phyloP scores from a whole-genome alignment of 352 stramenopile species.

The Halophytophthora polymorphica region DNA sequence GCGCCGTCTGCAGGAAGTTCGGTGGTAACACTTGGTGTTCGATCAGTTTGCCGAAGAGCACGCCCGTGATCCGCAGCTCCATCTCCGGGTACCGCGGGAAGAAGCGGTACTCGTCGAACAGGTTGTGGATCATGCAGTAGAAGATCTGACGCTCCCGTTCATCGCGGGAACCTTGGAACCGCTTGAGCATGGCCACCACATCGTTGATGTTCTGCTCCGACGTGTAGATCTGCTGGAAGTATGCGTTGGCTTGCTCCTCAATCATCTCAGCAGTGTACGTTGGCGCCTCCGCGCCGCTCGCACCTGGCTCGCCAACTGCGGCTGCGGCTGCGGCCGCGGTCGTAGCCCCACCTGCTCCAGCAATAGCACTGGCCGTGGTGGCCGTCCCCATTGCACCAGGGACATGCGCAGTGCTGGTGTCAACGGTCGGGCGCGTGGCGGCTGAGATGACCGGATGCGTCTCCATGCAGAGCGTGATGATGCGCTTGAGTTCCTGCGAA shows the following conservation, averaged over 20 bases:
- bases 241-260: slow-evolving; percentile 97
- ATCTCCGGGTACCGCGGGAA: slow-evolving; percentile 99
- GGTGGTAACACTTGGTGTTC: slow-evolving; percentile 97
- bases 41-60: slow-evolving; percentile 98
- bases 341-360: slow-evolving; percentile 6
- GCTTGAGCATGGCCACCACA: slow-evolving; percentile 97
- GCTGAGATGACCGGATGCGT: slow-evolving; percentile 77
- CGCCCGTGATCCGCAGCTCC: slow-evolving; percentile 97
- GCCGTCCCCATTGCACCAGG: slow-evolving; percentile 4
- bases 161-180: slow-evolving; percentile 96
- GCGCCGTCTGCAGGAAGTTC: slow-evolving; percentile 97
- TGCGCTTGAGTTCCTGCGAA: slow-evolving; percentile 75
- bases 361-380: slow-evolving; percentile 10
- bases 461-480: slow-evolving; percentile 82
- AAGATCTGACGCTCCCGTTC: slow-evolving; percentile 98
- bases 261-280: slow-evolving; percentile 93
- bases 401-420: slow-evolving; percentile 21
- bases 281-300: slow-evolving; percentile 26
- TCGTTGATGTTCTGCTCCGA: slow-evolving; percentile 97
- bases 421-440: slow-evolving; percentile 46
- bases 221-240: slow-evolving; percentile 99
- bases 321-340: slow-evolving; percentile 6
- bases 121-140: slow-evolving; percentile 99
- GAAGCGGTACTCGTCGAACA: slow-evolving; percentile 99
- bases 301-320: slow-evolving; percentile 10